Base-by-base conservation (phyloP, 495 filamentous ascomycete species). In the Apodospora peruviana region DNA sequence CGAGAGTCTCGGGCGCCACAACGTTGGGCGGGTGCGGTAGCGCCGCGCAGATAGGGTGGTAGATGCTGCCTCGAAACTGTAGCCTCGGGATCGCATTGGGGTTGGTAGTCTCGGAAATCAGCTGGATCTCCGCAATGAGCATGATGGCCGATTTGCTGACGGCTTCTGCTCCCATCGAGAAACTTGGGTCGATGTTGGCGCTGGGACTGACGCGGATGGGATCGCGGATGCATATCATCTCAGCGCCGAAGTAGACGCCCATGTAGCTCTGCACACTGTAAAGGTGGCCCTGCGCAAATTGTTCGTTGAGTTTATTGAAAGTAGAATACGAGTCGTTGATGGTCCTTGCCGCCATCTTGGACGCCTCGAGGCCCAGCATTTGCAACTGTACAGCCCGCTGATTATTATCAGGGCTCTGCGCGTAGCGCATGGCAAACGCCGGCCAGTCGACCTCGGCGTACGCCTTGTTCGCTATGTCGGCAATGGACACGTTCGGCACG, bases 231-330 rank as follows among this genome's bases (percentile, higher is more conserved):
- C 56, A 50, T 24, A 75, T 52, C 63, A 73, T 70, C 55, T 75
- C 72, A 27, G 68, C 67, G 35, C 72, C 72, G 34, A 74, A 55
- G 44, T 74, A 75, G 25, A 75, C 50, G 19, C 69, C 72, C 24
- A 37, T 41, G 42, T 55, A 59, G 19, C 43, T 50, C 18, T 42
- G 22, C 3, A 60, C 16, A 9, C 36, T 23, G 35, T 49, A 21
- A 20, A 34, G 34, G 14, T 50, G 40, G 51, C 53, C 52, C 18
- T 40, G 9, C 7, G 52, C 57, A 9, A 35, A 22, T 19, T 21
- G 48, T 16, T 62, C 50, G 24, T 38, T 24, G 21, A 62, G 38
- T 11, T 47, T 45, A 49, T 71, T 67, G 49, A 75, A 71, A 21
- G 65, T 55, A 0, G 70, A 73, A 38, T 64, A 73, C 21, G 55